phyloP scores from a whole-genome alignment of 2,329 filamentous ascomycete genomes.

The Clonostachys chloroleuca region DNA sequence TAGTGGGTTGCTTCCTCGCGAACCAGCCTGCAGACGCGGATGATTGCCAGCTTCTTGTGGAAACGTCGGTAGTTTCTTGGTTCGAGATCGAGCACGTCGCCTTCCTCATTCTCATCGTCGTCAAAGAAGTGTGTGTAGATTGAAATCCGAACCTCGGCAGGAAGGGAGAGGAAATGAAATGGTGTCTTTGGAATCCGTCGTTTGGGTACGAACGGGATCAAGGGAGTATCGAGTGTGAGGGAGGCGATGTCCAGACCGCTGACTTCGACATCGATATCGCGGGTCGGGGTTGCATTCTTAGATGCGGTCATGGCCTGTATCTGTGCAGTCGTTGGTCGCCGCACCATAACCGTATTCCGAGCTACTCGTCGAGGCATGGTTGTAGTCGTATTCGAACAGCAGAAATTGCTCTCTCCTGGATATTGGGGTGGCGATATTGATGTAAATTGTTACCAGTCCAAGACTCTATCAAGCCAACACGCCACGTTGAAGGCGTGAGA shows the following conservation, averaged over 20 bases:
- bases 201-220: conserved; percentile 19
- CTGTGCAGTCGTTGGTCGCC: no score
- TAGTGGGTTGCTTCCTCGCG: conserved; percentile 59
- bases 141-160: conserved; percentile 64
- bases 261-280: conserved; percentile 10
- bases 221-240: conserved; percentile 34
- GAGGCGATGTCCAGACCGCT: conserved; percentile 33
- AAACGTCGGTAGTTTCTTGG: conserved; percentile 61
- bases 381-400: no score
- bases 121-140: conserved; percentile 65
- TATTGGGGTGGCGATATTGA: no score
- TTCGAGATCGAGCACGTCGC: conserved; percentile 57
- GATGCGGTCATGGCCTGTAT: no score
- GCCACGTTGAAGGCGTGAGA: no score
- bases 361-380: no score
- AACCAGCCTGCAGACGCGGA: conserved; percentile 56
- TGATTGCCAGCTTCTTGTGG: conserved; percentile 52
- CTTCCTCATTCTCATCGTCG: conserved; percentile 6
- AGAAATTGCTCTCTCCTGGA: no score
- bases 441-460: no score
- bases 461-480: no score
- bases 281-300: no score
- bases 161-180: conserved; percentile 64
- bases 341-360: no score
- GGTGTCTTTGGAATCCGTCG: conserved; percentile 29